Evolutionary conservation across 108 stramenopile genomes (phyloP).

Genomic region (Cyclotella sp.): DNA sequence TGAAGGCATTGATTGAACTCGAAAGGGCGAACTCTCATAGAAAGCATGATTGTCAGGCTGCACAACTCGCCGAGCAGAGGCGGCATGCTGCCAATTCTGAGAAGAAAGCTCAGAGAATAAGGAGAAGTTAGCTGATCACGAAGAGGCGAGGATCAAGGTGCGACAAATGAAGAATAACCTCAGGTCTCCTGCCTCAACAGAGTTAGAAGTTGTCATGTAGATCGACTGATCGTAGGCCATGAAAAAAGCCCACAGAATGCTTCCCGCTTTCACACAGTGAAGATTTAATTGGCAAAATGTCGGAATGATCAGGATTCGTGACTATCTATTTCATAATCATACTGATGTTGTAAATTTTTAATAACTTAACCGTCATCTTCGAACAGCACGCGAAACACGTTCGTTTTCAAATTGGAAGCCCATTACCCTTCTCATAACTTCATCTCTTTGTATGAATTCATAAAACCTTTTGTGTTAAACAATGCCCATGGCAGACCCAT

Average conservation of each 20-base stretch:
- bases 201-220: background rate
- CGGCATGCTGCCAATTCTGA: constrained; percentile 23
- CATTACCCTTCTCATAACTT: background rate
- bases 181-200: background rate
- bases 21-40: constrained; percentile 11
- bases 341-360: too few relatives aligned
- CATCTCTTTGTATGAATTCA: background rate
- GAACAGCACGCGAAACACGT: background rate
- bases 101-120: background rate
- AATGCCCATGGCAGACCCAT: constrained; percentile 77
- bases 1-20: constrained; percentile 28
- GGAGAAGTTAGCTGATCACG: background rate
- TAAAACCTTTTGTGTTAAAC: constrained; percentile 54
- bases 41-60: constrained; percentile 20
- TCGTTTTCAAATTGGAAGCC: too few relatives aligned
- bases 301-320: too few relatives aligned
- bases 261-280: too few relatives aligned
- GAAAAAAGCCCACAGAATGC: background rate
- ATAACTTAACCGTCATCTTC: background rate
- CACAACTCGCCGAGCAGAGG: constrained; percentile 22
- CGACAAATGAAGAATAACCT: constrained; percentile 16
- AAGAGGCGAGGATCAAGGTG: constrained; percentile 19
- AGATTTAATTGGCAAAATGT: background rate
- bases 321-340: too few relatives aligned
- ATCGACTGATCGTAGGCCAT: background rate